phyloP scores from a whole-genome alignment of 768 basidiomycete genomes.

The Tephrocybe sp. region DNA sequence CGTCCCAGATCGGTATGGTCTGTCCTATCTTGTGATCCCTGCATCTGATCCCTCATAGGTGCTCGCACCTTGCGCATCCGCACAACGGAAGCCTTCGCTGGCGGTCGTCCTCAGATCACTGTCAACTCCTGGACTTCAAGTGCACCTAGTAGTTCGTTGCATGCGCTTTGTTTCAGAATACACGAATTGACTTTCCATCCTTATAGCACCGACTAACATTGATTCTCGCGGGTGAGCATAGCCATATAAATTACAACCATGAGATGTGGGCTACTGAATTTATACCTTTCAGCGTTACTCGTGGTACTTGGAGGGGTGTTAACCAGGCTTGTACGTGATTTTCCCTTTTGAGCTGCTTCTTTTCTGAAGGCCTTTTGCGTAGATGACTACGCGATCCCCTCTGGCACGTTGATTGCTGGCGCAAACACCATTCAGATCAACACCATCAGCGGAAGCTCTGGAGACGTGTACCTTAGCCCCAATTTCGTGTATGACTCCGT shows the following conservation, averaged over 20 bases:
- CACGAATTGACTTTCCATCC: background rate
- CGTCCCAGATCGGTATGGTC: constrained; percentile 38
- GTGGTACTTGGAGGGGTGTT: constrained; percentile 50
- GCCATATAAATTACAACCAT: too few relatives aligned
- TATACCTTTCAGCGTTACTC: constrained; percentile 34
- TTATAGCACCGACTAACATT: constrained; percentile 34
- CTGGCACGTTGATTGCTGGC: constrained; percentile 37
- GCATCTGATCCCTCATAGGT: constrained; percentile 22
- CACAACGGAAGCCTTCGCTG: constrained; percentile 46
- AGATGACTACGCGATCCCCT: constrained; percentile 44
- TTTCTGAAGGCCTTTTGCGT: background rate
- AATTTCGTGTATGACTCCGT: constrained; percentile 46
- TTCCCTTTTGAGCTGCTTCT: background rate
- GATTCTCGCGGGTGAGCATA: constrained; percentile 43
- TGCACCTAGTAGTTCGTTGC: constrained; percentile 34
- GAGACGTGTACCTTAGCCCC: constrained; percentile 43
- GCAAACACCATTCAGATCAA: constrained; percentile 44
- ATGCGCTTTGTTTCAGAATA: background rate
- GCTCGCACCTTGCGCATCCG: constrained; percentile 46
- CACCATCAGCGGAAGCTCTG: constrained; percentile 43
- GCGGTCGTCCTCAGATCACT: constrained; percentile 43
- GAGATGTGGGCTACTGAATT: too few relatives aligned
- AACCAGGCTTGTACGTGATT: constrained; percentile 42
- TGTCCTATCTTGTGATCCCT: background rate
- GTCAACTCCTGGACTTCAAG: constrained; percentile 45